Evolutionary conservation across 805 yeast genomes (phyloP).

Genomic region (Yamadazyma sp.): DNA sequence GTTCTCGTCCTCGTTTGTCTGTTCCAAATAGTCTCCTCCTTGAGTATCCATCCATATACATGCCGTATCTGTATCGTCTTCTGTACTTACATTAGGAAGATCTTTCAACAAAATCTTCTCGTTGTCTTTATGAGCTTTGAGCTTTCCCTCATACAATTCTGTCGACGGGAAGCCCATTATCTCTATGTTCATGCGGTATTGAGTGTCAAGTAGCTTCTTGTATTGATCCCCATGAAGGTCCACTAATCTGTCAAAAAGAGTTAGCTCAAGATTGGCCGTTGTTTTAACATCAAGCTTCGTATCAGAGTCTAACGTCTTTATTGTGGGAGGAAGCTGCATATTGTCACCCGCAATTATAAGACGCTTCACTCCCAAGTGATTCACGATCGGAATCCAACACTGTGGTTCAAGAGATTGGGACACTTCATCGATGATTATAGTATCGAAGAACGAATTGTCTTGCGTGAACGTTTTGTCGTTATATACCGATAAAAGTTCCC

Average conservation of each 20-base stretch:
- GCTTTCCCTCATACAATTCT: slow-evolving; percentile 59
- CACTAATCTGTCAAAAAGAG: slow-evolving; percentile 80
- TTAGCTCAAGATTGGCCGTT: slow-evolving; percentile 54
- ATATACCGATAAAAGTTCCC: slow-evolving; percentile 60
- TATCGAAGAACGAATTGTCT: slow-evolving; percentile 56
- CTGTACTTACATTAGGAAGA: slow-evolving; percentile 37
- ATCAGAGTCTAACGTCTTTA: slow-evolving; percentile 50
- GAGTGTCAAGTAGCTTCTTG: slow-evolving; percentile 65
- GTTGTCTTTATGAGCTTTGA: slow-evolving; percentile 64
- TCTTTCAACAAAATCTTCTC: slow-evolving; percentile 53
- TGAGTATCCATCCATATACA: slow-evolving; percentile 89
- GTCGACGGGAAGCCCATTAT: slow-evolving; percentile 80
- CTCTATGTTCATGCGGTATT: slow-evolving; percentile 80
- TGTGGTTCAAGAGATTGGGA: slow-evolving; percentile 94
- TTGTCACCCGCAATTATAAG: slow-evolving; percentile 91
- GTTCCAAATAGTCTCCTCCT: slow-evolving; percentile 80
- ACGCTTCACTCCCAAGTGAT: slow-evolving; percentile 55
- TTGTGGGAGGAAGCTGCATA: slow-evolving; percentile 87
- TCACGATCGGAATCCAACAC: slow-evolving; percentile 89
- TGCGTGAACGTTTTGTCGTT: slow-evolving; percentile 22
- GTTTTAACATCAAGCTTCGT: slow-evolving; percentile 29
- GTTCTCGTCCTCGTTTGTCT: slow-evolving; percentile 25
- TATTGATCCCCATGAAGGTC: slow-evolving; percentile 42
- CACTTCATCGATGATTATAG: slow-evolving; percentile 90
- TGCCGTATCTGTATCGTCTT: slow-evolving; percentile 56